A percentile compares a stretch with the other conserved stretches of the same genome.
phyloP scores from a whole-genome alignment of 192 early-diverging fungal species.

The Coemansia sp. region DNA sequence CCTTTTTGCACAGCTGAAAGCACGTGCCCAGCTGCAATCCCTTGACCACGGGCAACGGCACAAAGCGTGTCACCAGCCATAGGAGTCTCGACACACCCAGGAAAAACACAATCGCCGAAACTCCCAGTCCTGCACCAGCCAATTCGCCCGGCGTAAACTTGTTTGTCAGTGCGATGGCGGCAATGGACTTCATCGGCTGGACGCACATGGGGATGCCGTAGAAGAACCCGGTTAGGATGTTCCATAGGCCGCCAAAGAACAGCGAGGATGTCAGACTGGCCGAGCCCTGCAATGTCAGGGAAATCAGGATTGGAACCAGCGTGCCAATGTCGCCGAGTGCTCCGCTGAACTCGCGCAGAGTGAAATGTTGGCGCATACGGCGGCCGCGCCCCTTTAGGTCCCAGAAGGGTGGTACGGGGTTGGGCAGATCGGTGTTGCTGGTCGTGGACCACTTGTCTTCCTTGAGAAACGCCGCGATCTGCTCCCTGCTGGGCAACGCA shows the following conservation, averaged over 20 bases:
- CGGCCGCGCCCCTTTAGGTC: constrained; percentile 28
- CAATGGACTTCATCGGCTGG: constrained; percentile 90
- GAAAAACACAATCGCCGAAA: constrained; percentile 61
- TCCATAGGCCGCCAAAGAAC: constrained; percentile 86
- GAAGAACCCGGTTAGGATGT: constrained; percentile 71
- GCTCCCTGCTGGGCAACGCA: constrained; percentile 32
- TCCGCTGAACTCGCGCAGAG: constrained; percentile 57
- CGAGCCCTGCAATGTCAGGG: constrained; percentile 67
- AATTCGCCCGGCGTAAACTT: constrained; percentile 67
- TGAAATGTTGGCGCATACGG: constrained; percentile 42
- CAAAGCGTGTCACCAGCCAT: constrained; percentile 61
- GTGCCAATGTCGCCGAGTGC: constrained; percentile 77
- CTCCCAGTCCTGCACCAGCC: constrained; percentile 66
- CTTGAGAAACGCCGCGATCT: constrained; percentile 28
- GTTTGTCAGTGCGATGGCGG: constrained; percentile 72
- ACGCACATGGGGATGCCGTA: constrained; percentile 87
- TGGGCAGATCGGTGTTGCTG: constrained; percentile 4
- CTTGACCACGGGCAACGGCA: constrained; percentile 69
- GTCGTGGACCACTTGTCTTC: constrained; percentile 30
- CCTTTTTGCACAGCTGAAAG: constrained; percentile 66
- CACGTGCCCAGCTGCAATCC: constrained; percentile 78
- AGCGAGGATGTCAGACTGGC: constrained; percentile 73
- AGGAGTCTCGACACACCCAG: constrained; percentile 70
- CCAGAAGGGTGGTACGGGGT: constrained; percentile 45
- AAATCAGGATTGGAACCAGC: constrained; percentile 81